These are phyloP conservation scores for Avicennia marina DNA, from an alignment of 257 asterid species.

Conservation along the genomic window DNA sequence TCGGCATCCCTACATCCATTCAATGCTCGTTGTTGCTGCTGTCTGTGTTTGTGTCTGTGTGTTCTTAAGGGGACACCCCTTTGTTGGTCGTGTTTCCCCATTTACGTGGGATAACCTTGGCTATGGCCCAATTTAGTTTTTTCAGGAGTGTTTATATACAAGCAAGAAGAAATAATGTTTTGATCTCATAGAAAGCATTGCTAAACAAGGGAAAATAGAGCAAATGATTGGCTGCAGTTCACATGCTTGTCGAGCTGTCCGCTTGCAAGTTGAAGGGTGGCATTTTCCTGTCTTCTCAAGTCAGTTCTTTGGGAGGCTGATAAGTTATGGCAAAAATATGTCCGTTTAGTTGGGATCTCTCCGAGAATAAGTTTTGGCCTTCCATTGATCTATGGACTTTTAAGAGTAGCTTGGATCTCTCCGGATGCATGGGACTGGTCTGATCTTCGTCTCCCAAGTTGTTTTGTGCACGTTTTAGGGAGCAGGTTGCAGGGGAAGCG, in stretches of 20 bases:
- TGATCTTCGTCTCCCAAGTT: no score
- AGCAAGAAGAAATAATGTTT: no score
- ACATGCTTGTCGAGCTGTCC: neutral
- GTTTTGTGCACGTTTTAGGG: neutral
- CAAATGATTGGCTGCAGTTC: neutral
- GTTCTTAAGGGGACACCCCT: slow-evolving; percentile 63
- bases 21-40: slow-evolving; percentile 79
- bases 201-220: neutral
- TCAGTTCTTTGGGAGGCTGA: neutral
- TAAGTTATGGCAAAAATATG: neutral
- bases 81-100: slow-evolving; percentile 46
- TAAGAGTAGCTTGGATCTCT: slow-evolving; percentile 9
- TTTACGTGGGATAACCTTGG: slow-evolving; percentile 74
- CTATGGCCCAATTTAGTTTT: slow-evolving; percentile 46
- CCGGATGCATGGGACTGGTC: neutral
- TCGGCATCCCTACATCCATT: slow-evolving; percentile 66
- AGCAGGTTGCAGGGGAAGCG: neutral
- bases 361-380: slow-evolving; percentile 5
- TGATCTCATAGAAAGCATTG: slow-evolving; percentile 1
- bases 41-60: slow-evolving; percentile 84
- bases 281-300: neutral
- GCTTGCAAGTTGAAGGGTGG: neutral
- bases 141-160: no score
- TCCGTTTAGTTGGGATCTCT: neutral
- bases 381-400: neutral